Evolutionary conservation across 208 protist genomes (phyloP).

Genomic region (Acanthamoeba castellanii): DNA sequence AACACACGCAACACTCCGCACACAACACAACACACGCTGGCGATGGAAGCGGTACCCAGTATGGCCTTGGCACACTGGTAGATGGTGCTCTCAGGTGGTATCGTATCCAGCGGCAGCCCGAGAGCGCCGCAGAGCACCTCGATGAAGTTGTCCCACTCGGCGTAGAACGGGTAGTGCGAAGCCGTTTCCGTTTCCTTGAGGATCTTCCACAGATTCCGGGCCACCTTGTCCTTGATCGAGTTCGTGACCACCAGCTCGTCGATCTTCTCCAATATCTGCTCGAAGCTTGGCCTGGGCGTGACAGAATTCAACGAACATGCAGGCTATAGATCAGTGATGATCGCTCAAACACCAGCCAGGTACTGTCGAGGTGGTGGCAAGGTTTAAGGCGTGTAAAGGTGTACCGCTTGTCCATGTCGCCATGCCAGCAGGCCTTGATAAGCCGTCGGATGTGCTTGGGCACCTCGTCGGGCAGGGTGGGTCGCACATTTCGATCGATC

Average conservation of each 20-base stretch:
- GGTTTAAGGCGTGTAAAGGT: neutral
- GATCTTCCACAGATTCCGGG: slow-evolving; percentile 61
- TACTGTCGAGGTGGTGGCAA: neutral
- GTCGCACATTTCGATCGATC: slow-evolving; percentile 28
- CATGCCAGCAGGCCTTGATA: slow-evolving; percentile 57
- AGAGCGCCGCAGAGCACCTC: slow-evolving; percentile 52
- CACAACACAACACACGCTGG: neutral
- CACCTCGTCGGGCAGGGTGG: neutral
- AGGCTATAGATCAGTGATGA: neutral
- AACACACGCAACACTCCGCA: neutral
- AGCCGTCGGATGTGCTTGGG: slow-evolving; percentile 36
- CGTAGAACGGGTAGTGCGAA: slow-evolving; percentile 19
- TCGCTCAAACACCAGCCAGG: neutral
- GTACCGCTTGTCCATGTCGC: slow-evolving; percentile 60
- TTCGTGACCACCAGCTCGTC: slow-evolving; percentile 40
- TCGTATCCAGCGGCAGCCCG: neutral
- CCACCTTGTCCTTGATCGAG: slow-evolving; percentile 47
- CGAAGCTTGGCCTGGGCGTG: slow-evolving; percentile 42
- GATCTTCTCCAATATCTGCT: slow-evolving; percentile 33
- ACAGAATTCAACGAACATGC: neutral
- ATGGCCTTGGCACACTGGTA: slow-evolving; percentile 63
- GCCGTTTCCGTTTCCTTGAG: slow-evolving; percentile 39
- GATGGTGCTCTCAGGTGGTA: neutral
- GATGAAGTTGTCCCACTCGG: slow-evolving; percentile 67
- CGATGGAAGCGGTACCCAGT: neutral